Evolutionary conservation across 306 rosid genomes (phyloP), one percentile per base, ranked within the genome.

Genomic region (Prunus padus): DNA sequence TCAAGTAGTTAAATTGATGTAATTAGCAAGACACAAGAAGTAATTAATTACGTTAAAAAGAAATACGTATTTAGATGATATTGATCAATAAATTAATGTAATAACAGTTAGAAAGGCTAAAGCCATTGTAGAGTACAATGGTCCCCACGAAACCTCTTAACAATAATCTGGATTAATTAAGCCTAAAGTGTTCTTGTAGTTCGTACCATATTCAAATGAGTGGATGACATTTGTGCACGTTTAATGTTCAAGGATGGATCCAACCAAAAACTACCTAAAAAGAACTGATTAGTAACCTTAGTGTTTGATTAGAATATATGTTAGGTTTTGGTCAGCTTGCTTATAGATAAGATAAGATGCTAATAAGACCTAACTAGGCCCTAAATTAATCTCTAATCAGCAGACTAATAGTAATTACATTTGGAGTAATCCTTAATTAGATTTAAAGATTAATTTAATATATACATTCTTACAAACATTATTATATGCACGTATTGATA

Each of bases 181-280:
- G 44, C 75, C 69, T 74, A 76, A 63, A 76, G 67, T 65, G 72
- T 30, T 80, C 42, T 44, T 63, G 60, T 33, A 75, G 30, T 80
- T 82, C 73, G 81, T 85, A 78, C 72, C 5, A 1, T 62, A 74
- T 9, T 42, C 61, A 60, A 47, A 72, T 60, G 73, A 80, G 89
- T 86, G 91, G 96, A 78, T 70, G 86, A 76, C 80, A 74, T 65
- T 79, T 73, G 73, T 63, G 79, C 84, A 79, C 84, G 67, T 86
- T 65, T 84, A 80, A 76, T 76, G 81, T 80, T 85, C 65, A 66
- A 79, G 70, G 66, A 77, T 79, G 79, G 74, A 81, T 61, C 74
- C 77, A 81, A 77, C 83, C 84, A 28, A 82, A 80, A n/a, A 67
- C 72, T 74, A 75, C 88, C 85, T 82, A 67, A 82, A 87, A 88